A percentile compares a stretch with the other conserved stretches of the same genome.
Conservation (phyloP, 176 grass and related monocot genomes). For the Triticum urartu region DNA sequence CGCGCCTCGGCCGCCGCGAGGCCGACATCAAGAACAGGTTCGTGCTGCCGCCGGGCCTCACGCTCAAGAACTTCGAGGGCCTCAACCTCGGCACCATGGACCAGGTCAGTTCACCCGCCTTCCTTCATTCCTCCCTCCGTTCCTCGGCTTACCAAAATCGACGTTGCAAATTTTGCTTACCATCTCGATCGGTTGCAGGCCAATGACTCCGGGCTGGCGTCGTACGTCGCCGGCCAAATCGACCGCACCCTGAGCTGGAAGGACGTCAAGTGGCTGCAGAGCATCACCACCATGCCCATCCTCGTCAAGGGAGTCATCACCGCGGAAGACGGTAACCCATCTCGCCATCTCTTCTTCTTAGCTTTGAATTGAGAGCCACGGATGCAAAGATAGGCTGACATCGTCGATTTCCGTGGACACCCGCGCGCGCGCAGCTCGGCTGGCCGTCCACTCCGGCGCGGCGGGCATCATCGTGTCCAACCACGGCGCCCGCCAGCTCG, state of each 20-base stretch:
- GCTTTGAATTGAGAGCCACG: not conserved
- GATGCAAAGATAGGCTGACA: not conserved
- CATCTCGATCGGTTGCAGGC: conserved; percentile 34
- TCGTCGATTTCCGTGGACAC: not conserved
- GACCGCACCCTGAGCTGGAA: conserved; percentile 88
- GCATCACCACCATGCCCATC: conserved; percentile 84
- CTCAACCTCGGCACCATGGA: conserved; percentile 85
- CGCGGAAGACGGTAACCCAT: conserved; percentile 67
- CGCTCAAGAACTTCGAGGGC: conserved; percentile 82
- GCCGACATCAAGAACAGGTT: conserved; percentile 95
- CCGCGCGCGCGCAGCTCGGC: conserved; percentile 45
- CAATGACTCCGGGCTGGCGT: conserved; percentile 76
- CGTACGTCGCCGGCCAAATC: conserved; percentile 80
- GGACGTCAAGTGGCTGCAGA: conserved; percentile 97
- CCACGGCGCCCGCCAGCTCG: conserved; percentile 86
- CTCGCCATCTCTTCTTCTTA: not conserved
- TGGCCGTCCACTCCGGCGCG: conserved; percentile 75
- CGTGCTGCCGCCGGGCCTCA: conserved; percentile 66
- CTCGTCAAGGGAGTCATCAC: conserved; percentile 87
- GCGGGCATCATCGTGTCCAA: conserved; percentile 93
- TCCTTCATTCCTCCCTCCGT: too few relatives aligned
- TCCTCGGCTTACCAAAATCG: too few relatives aligned
- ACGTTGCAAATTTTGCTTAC: not conserved
- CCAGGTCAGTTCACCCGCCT: conserved; percentile 27
- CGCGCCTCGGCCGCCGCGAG: conserved; percentile 75